phyloP scores from a whole-genome alignment of 306 rosid genomes.

The Dalbergia cultrata region DNA sequence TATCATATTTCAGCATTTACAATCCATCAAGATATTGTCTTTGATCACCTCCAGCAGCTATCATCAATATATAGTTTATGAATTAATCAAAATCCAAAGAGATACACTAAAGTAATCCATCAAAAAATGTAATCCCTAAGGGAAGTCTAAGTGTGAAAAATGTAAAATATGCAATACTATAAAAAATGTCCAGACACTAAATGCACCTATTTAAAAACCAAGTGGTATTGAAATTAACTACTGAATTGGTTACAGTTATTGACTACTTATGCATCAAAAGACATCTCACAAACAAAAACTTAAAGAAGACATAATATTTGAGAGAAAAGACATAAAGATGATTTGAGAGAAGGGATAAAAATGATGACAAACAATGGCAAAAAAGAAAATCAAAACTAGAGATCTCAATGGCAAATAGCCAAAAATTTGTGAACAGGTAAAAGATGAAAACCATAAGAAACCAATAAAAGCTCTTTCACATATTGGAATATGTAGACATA shows the following conservation, averaged over 20 bases:
- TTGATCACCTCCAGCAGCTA: no score
- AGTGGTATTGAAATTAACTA: slow-evolving; percentile 19
- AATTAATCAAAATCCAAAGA: no score
- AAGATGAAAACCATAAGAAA: not conserved
- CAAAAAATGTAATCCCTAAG: no score
- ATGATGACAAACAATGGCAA: slow-evolving; percentile 18
- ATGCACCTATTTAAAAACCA: not conserved
- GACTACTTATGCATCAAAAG: slow-evolving; percentile 4
- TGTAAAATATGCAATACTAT: not conserved
- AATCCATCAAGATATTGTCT: no score
- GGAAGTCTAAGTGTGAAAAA: no score
- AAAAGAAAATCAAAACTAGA: not conserved
- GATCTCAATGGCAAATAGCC: slow-evolving; percentile 12
- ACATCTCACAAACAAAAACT: not conserved
- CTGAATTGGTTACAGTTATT: not conserved
- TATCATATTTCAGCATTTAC: no score
- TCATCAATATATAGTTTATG: no score
- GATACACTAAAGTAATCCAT: no score
- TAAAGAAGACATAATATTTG: not conserved
- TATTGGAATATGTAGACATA: slow-evolving; percentile 10
- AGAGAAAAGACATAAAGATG: no score
- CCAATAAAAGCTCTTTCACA: not conserved
- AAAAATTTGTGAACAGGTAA: not conserved
- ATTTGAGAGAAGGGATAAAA: not conserved
- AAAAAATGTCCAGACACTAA: not conserved